These are phyloP conservation scores for Fusarium sp. DNA, from an alignment of 2,329 filamentous ascomycete species.

Conservation along the genomic window DNA sequence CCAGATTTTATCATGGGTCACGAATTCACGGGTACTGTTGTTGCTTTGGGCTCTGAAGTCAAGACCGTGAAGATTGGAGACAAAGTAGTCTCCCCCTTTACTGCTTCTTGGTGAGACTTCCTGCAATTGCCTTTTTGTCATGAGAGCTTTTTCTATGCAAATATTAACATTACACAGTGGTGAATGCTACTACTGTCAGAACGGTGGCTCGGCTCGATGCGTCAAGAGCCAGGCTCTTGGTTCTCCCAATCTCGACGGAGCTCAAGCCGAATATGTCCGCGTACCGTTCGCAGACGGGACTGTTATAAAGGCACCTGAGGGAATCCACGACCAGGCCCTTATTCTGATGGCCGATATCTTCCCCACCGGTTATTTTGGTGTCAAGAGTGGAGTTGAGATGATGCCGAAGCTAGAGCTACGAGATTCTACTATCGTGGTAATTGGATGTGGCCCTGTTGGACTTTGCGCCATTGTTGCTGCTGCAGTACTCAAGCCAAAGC, in stretches of 20 bases:
- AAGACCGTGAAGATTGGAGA: constrained; percentile 79
- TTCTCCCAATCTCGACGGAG: constrained; percentile 75
- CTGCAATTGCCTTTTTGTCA: rapidly evolving
- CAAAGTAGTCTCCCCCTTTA: constrained; percentile 87
- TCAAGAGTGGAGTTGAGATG: constrained; percentile 78
- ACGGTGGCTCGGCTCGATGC: constrained; percentile 82
- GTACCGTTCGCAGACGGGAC: constrained; percentile 86
- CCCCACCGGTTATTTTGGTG: constrained; percentile 86
- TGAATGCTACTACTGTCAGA: constrained; percentile 86
- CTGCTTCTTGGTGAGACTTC: constrained; percentile 73
- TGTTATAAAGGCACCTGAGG: constrained; percentile 73
- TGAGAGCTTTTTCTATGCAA: rapidly evolving
- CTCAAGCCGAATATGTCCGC: constrained; percentile 84
- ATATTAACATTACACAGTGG: constrained; percentile 37
- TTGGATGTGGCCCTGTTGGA: constrained; percentile 88
- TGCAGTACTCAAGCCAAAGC: constrained; percentile 77
- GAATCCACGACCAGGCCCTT: constrained; percentile 77
- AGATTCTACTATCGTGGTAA: constrained; percentile 76
- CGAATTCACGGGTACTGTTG: constrained; percentile 84
- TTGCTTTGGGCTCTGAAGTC: constrained; percentile 75
- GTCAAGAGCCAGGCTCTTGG: constrained; percentile 78
- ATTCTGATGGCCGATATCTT: constrained; percentile 95
- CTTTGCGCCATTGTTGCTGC: constrained; percentile 85
- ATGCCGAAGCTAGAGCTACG: constrained; percentile 53
- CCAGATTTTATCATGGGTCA: constrained; percentile 80